These are phyloP conservation scores for Pythium brachiatum DNA, from an alignment of 352 stramenopile species.

Conservation along the genomic window DNA sequence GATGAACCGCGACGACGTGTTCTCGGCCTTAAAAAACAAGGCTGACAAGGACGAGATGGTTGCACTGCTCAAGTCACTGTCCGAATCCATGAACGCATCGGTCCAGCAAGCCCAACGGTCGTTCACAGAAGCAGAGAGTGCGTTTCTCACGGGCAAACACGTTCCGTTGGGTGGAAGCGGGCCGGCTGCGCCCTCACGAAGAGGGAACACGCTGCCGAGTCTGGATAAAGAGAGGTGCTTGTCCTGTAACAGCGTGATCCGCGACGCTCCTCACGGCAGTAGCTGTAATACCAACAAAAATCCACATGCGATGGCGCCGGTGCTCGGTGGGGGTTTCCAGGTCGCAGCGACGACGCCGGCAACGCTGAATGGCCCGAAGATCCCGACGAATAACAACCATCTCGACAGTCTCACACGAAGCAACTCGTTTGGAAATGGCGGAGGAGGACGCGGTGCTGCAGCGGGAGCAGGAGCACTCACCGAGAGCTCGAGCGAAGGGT, in stretches of 20 bases:
- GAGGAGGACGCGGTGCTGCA: background rate
- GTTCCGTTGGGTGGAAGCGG: constrained; percentile 17
- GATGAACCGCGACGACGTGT: constrained; percentile 87
- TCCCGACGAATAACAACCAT: constrained; percentile 45
- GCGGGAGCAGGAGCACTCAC: constrained; percentile 6
- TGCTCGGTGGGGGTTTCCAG: constrained; percentile 74
- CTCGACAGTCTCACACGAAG: constrained; percentile 30
- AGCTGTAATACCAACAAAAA: constrained; percentile 54
- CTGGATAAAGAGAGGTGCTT: constrained; percentile 77
- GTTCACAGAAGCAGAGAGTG: constrained; percentile 61
- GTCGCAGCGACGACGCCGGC: constrained; percentile 30
- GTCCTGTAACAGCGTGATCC: constrained; percentile 71
- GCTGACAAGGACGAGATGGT: constrained; percentile 87
- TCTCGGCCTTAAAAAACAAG: constrained; percentile 80
- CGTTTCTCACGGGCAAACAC: constrained; percentile 76
- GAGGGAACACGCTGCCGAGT: constrained; percentile 59
- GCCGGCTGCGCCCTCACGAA: constrained; percentile 29
- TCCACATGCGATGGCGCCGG: constrained; percentile 56
- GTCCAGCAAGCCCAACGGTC: constrained; percentile 64
- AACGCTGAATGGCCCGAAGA: constrained; percentile 21
- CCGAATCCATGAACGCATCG: constrained; percentile 83
- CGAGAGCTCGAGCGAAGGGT: constrained; percentile 73
- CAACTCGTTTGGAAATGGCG: constrained; percentile 19
- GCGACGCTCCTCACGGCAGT: constrained; percentile 32
- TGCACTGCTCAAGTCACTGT: constrained; percentile 69